Evolutionary conservation across 78 protist genomes (phyloP).

Genomic region (Corallochytrium limacisporum): DNA sequence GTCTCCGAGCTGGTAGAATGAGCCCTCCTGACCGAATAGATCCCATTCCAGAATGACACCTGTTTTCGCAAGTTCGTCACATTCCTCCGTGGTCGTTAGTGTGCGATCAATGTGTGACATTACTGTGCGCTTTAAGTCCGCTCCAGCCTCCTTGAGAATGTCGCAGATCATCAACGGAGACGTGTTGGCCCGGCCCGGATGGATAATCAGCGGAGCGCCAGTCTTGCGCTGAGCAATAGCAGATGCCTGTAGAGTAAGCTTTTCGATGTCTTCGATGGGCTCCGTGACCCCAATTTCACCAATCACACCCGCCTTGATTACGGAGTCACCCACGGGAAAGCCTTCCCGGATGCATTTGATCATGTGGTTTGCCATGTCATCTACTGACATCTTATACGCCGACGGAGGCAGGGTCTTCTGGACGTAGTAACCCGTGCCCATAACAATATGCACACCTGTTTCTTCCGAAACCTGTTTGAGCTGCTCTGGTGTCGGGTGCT

Average conservation of each 20-base stretch:
- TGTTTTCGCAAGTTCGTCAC: constrained; percentile 3
- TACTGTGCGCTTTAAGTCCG: constrained; percentile 6
- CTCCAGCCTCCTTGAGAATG: constrained; percentile 11
- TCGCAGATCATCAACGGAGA: constrained; percentile 5
- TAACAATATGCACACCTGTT: constrained; percentile 3
- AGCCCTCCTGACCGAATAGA: constrained; percentile 28
- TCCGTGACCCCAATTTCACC: constrained; percentile 29
- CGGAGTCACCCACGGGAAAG: constrained; percentile 7
- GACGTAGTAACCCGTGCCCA: constrained; percentile 34
- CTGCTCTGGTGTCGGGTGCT: too few species aligned
- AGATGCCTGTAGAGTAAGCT: constrained; percentile 17
- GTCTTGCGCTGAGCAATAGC: constrained; percentile 24
- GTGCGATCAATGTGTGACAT: constrained; percentile 34
- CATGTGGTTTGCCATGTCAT: constrained; percentile 31
- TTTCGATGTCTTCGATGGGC: constrained; percentile 16
- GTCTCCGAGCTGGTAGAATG: constrained; percentile 25
- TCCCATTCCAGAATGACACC: constrained; percentile 27
- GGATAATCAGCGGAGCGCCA: constrained; percentile 15
- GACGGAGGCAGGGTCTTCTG: constrained; percentile 8
- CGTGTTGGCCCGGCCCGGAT: constrained; percentile 13
- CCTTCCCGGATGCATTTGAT: constrained; percentile 14
- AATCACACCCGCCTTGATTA: constrained; percentile 24
- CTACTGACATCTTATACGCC: background rate
- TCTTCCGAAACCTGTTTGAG: background rate
- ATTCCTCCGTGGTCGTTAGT: background rate